Percentiles rank a stretch among this genome's conserved stretches.
phyloP scores from a whole-genome alignment of 1,139 yeast genomes.

The Magnusiomyces paraingens region DNA sequence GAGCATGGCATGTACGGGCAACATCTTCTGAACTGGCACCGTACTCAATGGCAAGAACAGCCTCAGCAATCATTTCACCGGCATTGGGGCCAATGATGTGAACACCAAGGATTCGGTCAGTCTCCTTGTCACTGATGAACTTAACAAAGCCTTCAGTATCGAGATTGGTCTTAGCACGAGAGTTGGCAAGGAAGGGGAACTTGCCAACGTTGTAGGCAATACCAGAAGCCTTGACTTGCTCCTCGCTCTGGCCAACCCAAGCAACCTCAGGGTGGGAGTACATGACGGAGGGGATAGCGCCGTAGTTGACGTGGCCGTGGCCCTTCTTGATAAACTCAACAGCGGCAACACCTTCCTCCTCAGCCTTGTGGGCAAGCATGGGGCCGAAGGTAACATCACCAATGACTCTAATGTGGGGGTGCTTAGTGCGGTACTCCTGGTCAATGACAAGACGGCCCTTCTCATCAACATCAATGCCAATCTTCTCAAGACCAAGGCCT shows the following conservation, averaged over 20 bases:
- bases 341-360: constrained; percentile 99
- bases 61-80: constrained; percentile 99
- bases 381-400: constrained; percentile 99
- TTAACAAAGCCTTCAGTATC: constrained; percentile 98
- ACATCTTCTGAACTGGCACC: constrained; percentile 98
- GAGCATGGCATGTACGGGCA: constrained; percentile 97
- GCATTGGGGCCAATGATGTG: constrained; percentile 98
- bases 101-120: constrained; percentile 92
- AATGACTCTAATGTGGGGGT: constrained; percentile 89
- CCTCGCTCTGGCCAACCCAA: constrained; percentile 97
- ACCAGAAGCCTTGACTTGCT: constrained; percentile 92
- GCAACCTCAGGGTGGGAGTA: constrained; percentile 99
- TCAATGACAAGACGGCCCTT: constrained; percentile 92
- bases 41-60: constrained; percentile 93
- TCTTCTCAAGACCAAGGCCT: constrained; percentile 81
- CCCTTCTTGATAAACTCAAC: constrained; percentile 91
- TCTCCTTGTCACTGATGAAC: constrained; percentile 92
- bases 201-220: constrained; percentile 90
- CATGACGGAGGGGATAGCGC: constrained; percentile 96
- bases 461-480: constrained; percentile 86
- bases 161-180: constrained; percentile 97
- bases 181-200: constrained; percentile 98
- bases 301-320: constrained; percentile 97
- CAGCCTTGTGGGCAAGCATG: constrained; percentile 99
- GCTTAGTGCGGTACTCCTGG: constrained; percentile 86